Percentiles rank a stretch among this genome's conserved stretches.
Evolutionary conservation across 768 basidiomycete species (phyloP).

Genomic region (Russula virescens): DNA sequence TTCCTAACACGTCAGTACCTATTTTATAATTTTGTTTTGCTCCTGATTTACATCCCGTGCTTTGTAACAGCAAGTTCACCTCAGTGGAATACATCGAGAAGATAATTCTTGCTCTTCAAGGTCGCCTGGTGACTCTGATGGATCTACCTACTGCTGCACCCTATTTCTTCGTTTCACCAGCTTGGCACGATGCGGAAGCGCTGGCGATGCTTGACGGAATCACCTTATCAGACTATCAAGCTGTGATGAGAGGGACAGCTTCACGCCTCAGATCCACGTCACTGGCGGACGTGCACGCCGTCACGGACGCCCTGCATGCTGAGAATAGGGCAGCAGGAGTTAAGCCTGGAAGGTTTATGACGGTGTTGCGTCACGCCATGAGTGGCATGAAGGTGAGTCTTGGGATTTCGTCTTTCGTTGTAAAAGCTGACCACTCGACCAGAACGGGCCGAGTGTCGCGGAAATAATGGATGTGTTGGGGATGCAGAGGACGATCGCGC

Average conservation of each 20-base stretch:
- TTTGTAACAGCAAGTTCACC: background rate
- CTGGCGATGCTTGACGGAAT: slow-evolving; percentile 44
- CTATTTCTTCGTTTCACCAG: slow-evolving; percentile 74
- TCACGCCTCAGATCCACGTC: slow-evolving; percentile 29
- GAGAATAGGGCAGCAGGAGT: slow-evolving; percentile 38
- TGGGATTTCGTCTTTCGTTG: background rate
- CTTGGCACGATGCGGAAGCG: slow-evolving; percentile 51
- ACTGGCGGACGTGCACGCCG: slow-evolving; percentile 36
- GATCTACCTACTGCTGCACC: slow-evolving; percentile 66
- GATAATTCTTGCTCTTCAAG: slow-evolving; percentile 41
- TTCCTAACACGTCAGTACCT: slow-evolving; percentile 49
- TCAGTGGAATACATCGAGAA: slow-evolving; percentile 16
- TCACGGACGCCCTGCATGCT: slow-evolving; percentile 40
- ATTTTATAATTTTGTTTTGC: background rate
- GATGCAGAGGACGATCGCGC: slow-evolving; percentile 27
- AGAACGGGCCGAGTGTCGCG: slow-evolving; percentile 33
- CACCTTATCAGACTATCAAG: slow-evolving; percentile 35
- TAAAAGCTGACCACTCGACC: background rate
- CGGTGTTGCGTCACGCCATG: slow-evolving; percentile 65
- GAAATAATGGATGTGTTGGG: slow-evolving; percentile 32
- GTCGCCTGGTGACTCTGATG: slow-evolving; percentile 60
- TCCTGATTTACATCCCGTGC: background rate
- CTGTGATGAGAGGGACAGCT: slow-evolving; percentile 33
- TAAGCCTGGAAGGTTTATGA: slow-evolving; percentile 57
- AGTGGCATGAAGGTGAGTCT: slow-evolving; percentile 73